Evolutionary conservation across 371 early-diverging fungal genomes (phyloP).

Genomic region (Hamiltosporidium tvaerminnensis): DNA sequence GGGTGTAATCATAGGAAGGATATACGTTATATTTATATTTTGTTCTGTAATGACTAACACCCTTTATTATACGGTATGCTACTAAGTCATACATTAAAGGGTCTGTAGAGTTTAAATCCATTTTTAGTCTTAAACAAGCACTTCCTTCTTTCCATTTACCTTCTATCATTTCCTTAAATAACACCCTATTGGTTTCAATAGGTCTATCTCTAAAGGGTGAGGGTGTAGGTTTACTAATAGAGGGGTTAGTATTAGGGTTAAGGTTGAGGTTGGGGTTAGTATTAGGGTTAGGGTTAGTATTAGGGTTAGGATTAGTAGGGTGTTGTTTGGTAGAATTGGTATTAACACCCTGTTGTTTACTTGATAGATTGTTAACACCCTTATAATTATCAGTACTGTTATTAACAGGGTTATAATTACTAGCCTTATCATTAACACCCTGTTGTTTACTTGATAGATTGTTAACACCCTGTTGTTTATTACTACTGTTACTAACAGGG

Average conservation of each 20-base stretch:
- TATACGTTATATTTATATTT: slow-evolving; percentile 83
- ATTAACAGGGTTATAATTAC: too few relatives aligned
- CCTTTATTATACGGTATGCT: slow-evolving; percentile 79
- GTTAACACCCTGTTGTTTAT: not conserved
- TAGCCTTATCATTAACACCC: not conserved
- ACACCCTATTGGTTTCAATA: slow-evolving; percentile 68
- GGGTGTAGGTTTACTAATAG: slow-evolving; percentile 81
- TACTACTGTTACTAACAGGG: not conserved
- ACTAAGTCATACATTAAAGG: slow-evolving; percentile 97
- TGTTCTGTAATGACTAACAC: slow-evolving; percentile 70
- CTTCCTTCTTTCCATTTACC: slow-evolving; percentile 79
- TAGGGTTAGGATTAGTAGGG: too few relatives aligned
- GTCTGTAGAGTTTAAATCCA: slow-evolving; percentile 80
- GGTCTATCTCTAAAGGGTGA: slow-evolving; percentile 70
- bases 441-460: not conserved
- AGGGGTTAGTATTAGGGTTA: slow-evolving; percentile 81
- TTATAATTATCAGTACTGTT: too few relatives aligned
- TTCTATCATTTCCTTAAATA: slow-evolving; percentile 89
- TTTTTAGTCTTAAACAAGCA: slow-evolving; percentile 89
- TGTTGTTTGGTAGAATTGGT: slow-evolving; percentile 45
- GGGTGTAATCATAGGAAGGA: slow-evolving; percentile 97
- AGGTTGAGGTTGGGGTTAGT: too few relatives aligned
- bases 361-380: not conserved
- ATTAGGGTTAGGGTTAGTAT: too few relatives aligned
- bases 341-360: not conserved